Percentiles rank a stretch among this genome's conserved stretches.
Evolutionary conservation across 805 yeast species (phyloP).

Genomic region (Hanseniaspora valbyensis): DNA sequence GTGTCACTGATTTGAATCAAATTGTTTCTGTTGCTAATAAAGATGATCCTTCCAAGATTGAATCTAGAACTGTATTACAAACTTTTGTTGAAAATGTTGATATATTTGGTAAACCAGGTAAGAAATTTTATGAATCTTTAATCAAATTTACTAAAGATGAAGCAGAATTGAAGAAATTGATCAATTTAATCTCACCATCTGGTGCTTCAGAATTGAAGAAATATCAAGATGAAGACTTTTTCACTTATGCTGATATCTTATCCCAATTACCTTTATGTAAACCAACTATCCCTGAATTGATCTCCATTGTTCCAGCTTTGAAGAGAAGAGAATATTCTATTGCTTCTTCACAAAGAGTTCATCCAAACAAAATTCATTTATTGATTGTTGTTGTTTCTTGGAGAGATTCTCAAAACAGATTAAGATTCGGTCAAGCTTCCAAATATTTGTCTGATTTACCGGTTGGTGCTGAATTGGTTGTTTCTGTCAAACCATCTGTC

Average conservation of each 20-base stretch:
- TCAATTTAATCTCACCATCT: slow-evolving; percentile 56
- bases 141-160: slow-evolving; percentile 62
- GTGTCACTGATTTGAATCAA: slow-evolving; percentile 50
- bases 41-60: slow-evolving; percentile 46
- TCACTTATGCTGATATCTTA: slow-evolving; percentile 70
- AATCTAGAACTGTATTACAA: slow-evolving; percentile 74
- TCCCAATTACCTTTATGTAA: slow-evolving; percentile 62
- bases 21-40: slow-evolving; percentile 61
- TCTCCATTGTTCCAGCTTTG: slow-evolving; percentile 66
- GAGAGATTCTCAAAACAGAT: slow-evolving; percentile 76
- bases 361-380: slow-evolving; percentile 81
- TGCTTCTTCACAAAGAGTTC: slow-evolving; percentile 89
- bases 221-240: slow-evolving; percentile 74
- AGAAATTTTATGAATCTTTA: slow-evolving; percentile 79
- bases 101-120: slow-evolving; percentile 89
- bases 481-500: slow-evolving; percentile 90
- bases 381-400: slow-evolving; percentile 94
- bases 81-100: slow-evolving; percentile 71
- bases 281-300: slow-evolving; percentile 61
- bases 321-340: slow-evolving; percentile 97
- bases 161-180: slow-evolving; percentile 50
- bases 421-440: slow-evolving; percentile 88
- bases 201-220: slow-evolving; percentile 79
- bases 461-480: slow-evolving; percentile 78
- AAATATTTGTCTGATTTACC: slow-evolving; percentile 70